phyloP scores from a whole-genome alignment of 1,284 basidiomycete genomes.

The Ganoderma leucocontextum region DNA sequence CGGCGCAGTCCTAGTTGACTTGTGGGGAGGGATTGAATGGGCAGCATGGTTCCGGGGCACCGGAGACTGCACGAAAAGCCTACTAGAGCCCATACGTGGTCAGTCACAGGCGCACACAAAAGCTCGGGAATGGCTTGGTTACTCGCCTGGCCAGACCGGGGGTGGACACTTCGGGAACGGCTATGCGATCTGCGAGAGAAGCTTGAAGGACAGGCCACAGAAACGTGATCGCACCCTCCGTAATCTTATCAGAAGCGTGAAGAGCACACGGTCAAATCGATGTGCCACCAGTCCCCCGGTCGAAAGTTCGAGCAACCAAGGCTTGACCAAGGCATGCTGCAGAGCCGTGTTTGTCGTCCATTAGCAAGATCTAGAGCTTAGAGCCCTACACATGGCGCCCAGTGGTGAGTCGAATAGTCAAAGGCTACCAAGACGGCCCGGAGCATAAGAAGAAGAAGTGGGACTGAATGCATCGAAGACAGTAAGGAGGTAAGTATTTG shows the following conservation, averaged over 20 bases:
- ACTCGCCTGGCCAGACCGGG: constrained; percentile 30
- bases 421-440: background rate
- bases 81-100: constrained; percentile 21
- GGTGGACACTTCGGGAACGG: constrained; percentile 25
- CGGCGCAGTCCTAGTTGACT: constrained; percentile 11
- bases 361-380: background rate
- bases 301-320: background rate
- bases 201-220: constrained; percentile 19
- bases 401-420: background rate
- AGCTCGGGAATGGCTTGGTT: constrained; percentile 28
- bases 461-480: background rate
- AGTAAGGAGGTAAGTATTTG: background rate
- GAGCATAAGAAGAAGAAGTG: background rate
- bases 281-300: constrained; percentile 1
- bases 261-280: constrained; percentile 11
- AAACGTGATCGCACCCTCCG: constrained; percentile 14
- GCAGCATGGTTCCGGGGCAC: constrained; percentile 27
- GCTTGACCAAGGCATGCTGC: background rate
- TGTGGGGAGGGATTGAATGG: constrained; percentile 25
- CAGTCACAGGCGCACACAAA: constrained; percentile 31
- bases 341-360: background rate
- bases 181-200: constrained; percentile 31
- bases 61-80: constrained; percentile 27
- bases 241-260: constrained; percentile 25
- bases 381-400: background rate